phyloP scores from a whole-genome alignment of 225 moss, liverwort and hornwort genomes.

The Physcomitrellopsis africana region DNA sequence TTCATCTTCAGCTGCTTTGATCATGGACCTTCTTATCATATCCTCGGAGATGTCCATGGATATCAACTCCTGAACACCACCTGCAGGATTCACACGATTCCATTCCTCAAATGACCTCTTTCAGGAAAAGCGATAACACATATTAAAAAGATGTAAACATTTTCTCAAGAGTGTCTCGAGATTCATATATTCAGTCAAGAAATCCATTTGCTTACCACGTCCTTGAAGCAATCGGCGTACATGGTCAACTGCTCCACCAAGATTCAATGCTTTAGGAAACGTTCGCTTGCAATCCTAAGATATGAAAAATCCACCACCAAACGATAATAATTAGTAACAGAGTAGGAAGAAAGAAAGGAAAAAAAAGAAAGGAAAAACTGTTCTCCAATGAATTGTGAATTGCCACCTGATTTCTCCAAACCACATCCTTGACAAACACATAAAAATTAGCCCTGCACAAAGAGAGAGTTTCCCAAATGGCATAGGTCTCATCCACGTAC shows the following conservation, averaged over 20 bases:
- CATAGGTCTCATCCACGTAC: conserved; percentile 43
- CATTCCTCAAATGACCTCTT: conserved; percentile 1
- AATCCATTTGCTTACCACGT: conserved; percentile 59
- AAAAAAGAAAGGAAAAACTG: no score
- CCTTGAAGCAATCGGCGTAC: conserved; percentile 75
- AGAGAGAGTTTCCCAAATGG: no score
- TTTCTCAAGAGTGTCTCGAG: conserved; percentile 2
- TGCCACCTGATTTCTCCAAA: no score
- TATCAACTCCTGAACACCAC: conserved; percentile 81
- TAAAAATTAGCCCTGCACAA: no score
- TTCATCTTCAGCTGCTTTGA: conserved; percentile 50
- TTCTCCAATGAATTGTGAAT: no score
- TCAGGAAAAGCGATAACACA: background rate
- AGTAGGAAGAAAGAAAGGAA: no score
- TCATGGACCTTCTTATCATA: conserved; percentile 74
- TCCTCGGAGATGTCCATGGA: conserved; percentile 88
- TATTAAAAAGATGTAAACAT: background rate
- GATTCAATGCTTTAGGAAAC: conserved; percentile 89
- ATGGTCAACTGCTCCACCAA: conserved; percentile 91
- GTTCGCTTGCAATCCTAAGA: conserved; percentile 86
- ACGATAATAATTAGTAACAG: conserved; percentile 14
- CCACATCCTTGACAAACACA: no score
- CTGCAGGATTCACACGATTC: conserved; percentile 39
- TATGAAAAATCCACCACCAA: conserved; percentile 8
- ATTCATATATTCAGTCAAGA: background rate